Evolutionary conservation across 2,329 filamentous ascomycete genomes (phyloP), one percentile per base, ranked within the genome.

Genomic region (Fusarium redolens): DNA sequence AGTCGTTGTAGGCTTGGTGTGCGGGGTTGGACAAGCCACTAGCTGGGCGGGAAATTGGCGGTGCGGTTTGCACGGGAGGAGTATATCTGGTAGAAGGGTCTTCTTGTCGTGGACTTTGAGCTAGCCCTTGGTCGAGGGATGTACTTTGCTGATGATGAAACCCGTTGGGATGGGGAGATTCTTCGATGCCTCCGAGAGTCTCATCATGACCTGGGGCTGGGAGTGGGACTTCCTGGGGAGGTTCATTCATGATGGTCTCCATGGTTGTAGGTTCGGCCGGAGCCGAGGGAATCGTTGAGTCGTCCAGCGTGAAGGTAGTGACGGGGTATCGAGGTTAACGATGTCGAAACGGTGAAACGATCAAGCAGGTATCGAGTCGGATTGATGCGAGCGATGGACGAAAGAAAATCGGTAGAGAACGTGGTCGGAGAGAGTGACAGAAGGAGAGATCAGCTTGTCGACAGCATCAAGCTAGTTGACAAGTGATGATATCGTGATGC

Each of bases 41-140:
- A 7, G 88, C 84, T 9, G 88, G 88, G 59, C 88, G 84, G 60
- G 88, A 89, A 77, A 86, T 83, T 30, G 85, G 81, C 30, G 84
- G 81, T 51, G 81, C 79, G 57, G 82, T 80, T 38, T 84, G 82
- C 10, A 85, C 80, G 3, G 85, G 85, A 61, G 86, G 85, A 22
- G 86, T 87, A 78, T 86, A 87, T 62, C 83, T 75, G 61, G 76
- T 78, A 18, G 81, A 82, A 37, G 83, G 81, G 48, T 88, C 83
- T 51, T 85, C 84, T 54, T 81, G 79, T 44, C 79, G 80, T 22
- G 84, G 83, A 75, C 79, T 80, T 73, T 78, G 78, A 73, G 82
- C 73, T 51, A 87, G 78, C 47, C 82, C 83, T 64, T 88, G 85
- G 74, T 90, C 87, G 72, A 88, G 78, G 11, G 87, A 86, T 69